These are phyloP conservation scores for Fallopia convolvulus DNA, from an alignment of 148 eudicot genomes.

Conservation along the genomic window DNA sequence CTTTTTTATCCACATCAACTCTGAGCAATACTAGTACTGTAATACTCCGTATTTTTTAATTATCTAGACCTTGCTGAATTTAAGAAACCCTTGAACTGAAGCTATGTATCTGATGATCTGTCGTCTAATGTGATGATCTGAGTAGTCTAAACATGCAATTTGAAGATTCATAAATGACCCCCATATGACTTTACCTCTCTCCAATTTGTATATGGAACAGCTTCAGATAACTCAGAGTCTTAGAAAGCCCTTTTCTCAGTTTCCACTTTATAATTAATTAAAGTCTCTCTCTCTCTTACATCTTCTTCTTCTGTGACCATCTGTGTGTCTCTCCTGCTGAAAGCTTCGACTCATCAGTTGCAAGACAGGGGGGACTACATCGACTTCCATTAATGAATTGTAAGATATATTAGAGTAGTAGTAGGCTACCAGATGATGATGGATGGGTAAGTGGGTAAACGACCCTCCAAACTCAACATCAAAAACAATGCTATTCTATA, in stretches of 20 bases:
- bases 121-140: not conserved
- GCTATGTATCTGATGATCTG: not conserved
- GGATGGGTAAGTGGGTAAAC: not conserved
- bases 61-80: too few species aligned
- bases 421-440: not conserved
- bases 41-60: too few species aligned
- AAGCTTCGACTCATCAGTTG: not conserved
- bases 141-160: not conserved
- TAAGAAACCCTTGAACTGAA: not conserved
- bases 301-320: not conserved
- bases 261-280: not conserved
- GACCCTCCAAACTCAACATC: not conserved
- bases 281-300: too few species aligned
- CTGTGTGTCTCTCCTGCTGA: not conserved
- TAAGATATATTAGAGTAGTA: not conserved
- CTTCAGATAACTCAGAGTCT: conserved; percentile 3
- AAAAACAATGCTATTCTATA: not conserved
- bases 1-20: too few species aligned
- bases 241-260: not conserved
- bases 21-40: too few species aligned
- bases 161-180: conserved; percentile 7
- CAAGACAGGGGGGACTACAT: not conserved
- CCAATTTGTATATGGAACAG: not conserved
- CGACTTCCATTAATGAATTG: conserved; percentile 5
- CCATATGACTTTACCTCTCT: not conserved